Evolutionary conservation across 2,329 filamentous ascomycete genomes (phyloP), one percentile per base, ranked within the genome.

Genomic region (Colletotrichum tabaci): DNA sequence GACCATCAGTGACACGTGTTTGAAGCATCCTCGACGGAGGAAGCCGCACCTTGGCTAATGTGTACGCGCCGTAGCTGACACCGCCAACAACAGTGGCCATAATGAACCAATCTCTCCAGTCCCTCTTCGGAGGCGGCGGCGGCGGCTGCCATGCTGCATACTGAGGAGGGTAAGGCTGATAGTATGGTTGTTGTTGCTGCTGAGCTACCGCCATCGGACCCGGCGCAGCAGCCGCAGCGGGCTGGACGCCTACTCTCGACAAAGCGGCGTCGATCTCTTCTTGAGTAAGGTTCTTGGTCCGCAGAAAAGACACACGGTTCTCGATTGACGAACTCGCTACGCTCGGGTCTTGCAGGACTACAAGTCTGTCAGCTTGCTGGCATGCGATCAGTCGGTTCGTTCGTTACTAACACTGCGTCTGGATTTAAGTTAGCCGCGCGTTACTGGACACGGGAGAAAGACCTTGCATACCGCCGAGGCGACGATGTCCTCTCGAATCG

Each of bases 81-180:
- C 95, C 94, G 68, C 95, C 93, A 74, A 97, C 92, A 15, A 98
- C 94, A 0, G 96, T 99, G 9, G 96, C 96, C 94, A 98, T 98
- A 82, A 99, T 98, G 83, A 99, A 99, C 93, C 95, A 98, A 80
- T 99, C 96, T 73, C 97, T 90, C 96, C 96, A 99, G 83, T 99
- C 96, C 78, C 96, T 88, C 79, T 91, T 92, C 3, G 95, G 95
- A 2, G 91, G 83, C 66, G 88, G 86, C 1, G 87, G 87, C 4
- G 89, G 84, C 40, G 85, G 86, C 77, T 90, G 89, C 89, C 89
- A 91, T 75, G 87, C 84, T 69, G 81, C 84, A 70, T 87, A 84
- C 72, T 86, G 87, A 61, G 85, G 87, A 62, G 85, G 82, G 66
- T 87, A 87, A 64, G 81, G 80, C 53, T 83, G 83, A 76, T 87